Base-by-base conservation (phyloP, 2,329 filamentous ascomycete genomes). In the Penicillium sp. region DNA sequence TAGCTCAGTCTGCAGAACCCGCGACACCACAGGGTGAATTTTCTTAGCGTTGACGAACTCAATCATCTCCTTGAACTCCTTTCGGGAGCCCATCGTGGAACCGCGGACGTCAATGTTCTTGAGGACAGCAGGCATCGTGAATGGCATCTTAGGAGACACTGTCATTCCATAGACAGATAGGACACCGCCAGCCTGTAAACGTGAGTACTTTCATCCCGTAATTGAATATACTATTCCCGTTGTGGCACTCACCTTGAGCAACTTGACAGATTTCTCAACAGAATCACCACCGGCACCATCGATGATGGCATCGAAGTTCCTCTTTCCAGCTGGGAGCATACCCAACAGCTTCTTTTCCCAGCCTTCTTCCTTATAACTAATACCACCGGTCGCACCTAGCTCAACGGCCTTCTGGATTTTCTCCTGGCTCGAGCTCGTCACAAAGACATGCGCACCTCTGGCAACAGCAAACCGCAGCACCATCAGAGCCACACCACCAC, bases 101-200 rank as follows among this genome's bases (percentile, higher is more conserved):
- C 94, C 93, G 47, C 84, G 83, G 29, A 97, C 81, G 64, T 97
- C 93, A 51, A 97, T 83, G 68, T 97, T 96, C 73, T 88, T 89
- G 58, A 97, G 75, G 14, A 94, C 89, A 0, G 92, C 92, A 58
- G 80, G 76, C 89, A 97, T 96, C 13, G 84, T 68, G 82, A 90
- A 97, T 50, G 90, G 85, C 87, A 96, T 93, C 76, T 88, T 90
- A 1, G 93, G 92, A 0, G 81, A 79, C 2, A 89, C 78, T 0
- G 93, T 97, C 93, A 97, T 97, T 58, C 94, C 93, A 72, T 97
- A 97, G 63, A 87, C 80, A 2, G 87, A 84, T 57, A 97, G 87
- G n/a, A 93, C 81, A 53, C 92, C 94, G 6, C 94, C 93, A 1
- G 82, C 74, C 83, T 83, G 59, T 9, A 4, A 42, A 29, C 24